A percentile compares a stretch with the other conserved stretches of the same genome.
Conservation (phyloP, 2,329 filamentous ascomycete genomes). For the Stenocarpella maydis region DNA sequence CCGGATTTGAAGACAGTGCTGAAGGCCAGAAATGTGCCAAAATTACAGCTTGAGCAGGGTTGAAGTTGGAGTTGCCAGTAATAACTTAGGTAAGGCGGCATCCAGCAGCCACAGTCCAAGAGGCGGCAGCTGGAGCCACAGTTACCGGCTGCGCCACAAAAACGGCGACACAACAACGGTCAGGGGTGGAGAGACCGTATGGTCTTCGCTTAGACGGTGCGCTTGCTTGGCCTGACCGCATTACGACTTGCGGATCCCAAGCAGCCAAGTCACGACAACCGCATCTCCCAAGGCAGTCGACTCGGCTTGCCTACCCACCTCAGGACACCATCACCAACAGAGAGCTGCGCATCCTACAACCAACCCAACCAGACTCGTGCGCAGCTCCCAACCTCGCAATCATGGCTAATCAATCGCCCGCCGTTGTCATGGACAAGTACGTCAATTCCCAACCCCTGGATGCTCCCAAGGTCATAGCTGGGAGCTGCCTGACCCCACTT, state of each 20-base stretch:
- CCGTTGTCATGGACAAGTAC: constrained; percentile 99
- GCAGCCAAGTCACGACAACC: constrained; percentile 14
- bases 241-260: constrained; percentile 14
- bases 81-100: background rate
- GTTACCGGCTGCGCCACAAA: constrained; percentile 18
- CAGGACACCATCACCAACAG: constrained; percentile 26
- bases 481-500: constrained; percentile 37
- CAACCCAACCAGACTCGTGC: constrained; percentile 41
- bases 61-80: background rate
- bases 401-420: constrained; percentile 98
- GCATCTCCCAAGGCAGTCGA: background rate
- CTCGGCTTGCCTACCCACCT: constrained; percentile 15
- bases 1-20: background rate
- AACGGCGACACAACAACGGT: constrained; percentile 14
- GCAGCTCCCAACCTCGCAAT: constrained; percentile 44
- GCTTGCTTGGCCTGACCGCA: constrained; percentile 28
- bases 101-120: background rate
- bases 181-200: background rate
- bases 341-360: constrained; percentile 36
- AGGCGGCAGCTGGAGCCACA: background rate
- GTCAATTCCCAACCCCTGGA: constrained; percentile 53
- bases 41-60: background rate
- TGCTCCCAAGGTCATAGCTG: constrained; percentile 36
- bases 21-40: background rate
- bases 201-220: constrained; percentile 3